Conservation (phyloP, 2,329 filamentous ascomycete species). For the Fusarium praegraminearum region DNA sequence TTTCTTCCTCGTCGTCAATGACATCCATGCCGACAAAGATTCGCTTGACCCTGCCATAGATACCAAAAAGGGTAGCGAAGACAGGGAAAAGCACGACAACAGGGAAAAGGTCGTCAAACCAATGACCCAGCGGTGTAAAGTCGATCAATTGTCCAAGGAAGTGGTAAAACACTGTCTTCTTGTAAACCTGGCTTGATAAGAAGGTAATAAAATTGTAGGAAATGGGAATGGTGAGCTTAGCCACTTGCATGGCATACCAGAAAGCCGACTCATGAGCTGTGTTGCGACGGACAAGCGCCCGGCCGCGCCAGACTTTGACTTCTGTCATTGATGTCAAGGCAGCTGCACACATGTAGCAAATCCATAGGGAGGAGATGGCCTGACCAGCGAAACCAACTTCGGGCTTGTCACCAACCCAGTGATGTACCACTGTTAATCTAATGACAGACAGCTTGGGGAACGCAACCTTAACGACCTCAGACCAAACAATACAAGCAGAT, state of each 20-base stretch:
- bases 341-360: constrained; percentile 95
- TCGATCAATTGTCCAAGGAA: constrained; percentile 89
- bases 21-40: constrained; percentile 82
- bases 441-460: constrained; percentile 80
- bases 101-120: constrained; percentile 91
- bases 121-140: constrained; percentile 82
- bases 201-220: constrained; percentile 98
- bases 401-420: constrained; percentile 76
- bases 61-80: constrained; percentile 84
- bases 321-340: constrained; percentile 89
- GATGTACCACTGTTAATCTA: constrained; percentile 76
- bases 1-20: constrained; percentile 79
- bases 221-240: constrained; percentile 90
- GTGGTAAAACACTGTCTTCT: constrained; percentile 83
- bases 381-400: constrained; percentile 90
- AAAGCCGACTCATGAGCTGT: constrained; percentile 94
- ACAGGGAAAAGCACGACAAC: constrained; percentile 89
- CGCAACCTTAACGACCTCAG: constrained; percentile 88
- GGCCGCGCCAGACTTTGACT: constrained; percentile 97
- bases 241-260: constrained; percentile 95
- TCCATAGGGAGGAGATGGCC: constrained; percentile 85
- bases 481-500: constrained; percentile 90
- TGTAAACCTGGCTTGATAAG: constrained; percentile 77
- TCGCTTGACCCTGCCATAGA: constrained; percentile 85
- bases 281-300: constrained; percentile 88